phyloP scores from a whole-genome alignment of 192 early-diverging fungal genomes.

The Pilobolus umbonatus region DNA sequence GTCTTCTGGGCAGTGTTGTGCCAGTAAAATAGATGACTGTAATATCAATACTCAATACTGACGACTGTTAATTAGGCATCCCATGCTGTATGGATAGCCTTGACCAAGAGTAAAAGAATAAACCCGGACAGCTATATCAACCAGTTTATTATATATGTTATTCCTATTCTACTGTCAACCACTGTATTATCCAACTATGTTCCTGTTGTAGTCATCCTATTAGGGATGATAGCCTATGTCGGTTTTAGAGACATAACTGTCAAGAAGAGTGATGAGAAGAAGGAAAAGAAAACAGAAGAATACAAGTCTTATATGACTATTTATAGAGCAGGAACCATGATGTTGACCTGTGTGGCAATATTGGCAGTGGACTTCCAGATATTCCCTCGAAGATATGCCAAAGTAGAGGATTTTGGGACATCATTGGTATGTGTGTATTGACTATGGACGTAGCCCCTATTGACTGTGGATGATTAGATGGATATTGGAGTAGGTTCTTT shows the following conservation, averaged over 20 bases:
- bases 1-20: too few species aligned
- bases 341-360: slow-evolving; percentile 79
- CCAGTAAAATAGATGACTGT: too few species aligned
- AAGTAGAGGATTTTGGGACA: slow-evolving; percentile 86
- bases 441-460: too few species aligned
- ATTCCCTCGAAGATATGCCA: slow-evolving; percentile 86
- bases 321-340: slow-evolving; percentile 75
- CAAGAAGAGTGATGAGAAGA: background rate
- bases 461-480: slow-evolving; percentile 54
- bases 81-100: slow-evolving; percentile 19
- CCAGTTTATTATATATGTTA: too few species aligned
- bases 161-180: too few species aligned
- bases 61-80: slow-evolving; percentile 17
- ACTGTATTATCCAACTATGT: too few species aligned
- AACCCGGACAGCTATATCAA: too few species aligned
- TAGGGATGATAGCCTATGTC: background rate
- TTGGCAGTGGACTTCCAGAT: slow-evolving; percentile 92
- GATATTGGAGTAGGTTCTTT: slow-evolving; percentile 92
- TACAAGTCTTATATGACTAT: slow-evolving; percentile 55
- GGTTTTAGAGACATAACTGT: too few species aligned
- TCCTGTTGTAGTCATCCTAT: too few species aligned
- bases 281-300: slow-evolving; percentile 9
- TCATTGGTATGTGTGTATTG: slow-evolving; percentile 58
- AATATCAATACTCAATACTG: background rate
- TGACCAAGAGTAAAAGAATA: too few species aligned